These are phyloP conservation scores for Exophiala sp. DNA, from an alignment of 2,329 filamentous ascomycete species.

Conservation along the genomic window DNA sequence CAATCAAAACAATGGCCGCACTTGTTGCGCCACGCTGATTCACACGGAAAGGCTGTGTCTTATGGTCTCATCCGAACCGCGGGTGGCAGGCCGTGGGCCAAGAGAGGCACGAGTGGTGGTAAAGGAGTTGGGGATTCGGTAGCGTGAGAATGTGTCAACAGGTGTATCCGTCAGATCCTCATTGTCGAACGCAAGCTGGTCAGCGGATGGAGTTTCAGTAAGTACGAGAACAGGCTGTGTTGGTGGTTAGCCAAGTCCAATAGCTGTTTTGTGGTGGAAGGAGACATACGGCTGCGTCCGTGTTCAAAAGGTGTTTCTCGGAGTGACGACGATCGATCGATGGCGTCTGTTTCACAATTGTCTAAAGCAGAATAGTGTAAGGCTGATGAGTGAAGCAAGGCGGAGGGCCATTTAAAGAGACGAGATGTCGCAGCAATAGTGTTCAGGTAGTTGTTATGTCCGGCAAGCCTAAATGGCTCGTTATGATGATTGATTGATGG, in stretches of 20 bases:
- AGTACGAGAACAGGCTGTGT: conserved; percentile 5
- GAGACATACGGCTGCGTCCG: neutral
- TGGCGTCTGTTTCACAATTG: neutral
- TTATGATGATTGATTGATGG: neutral
- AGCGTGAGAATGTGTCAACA: neutral
- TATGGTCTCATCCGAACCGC: conserved; percentile 13
- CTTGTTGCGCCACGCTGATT: conserved; percentile 13
- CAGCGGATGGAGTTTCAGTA: neutral
- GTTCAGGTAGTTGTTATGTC: neutral
- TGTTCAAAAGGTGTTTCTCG: neutral
- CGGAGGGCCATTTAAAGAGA: neutral
- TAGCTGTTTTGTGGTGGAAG: neutral
- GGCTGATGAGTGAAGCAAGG: neutral
- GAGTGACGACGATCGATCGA: neutral
- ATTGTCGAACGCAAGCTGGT: conserved; percentile 4
- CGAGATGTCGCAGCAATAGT: neutral
- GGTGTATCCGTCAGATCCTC: conserved; percentile 4
- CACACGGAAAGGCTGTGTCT: conserved; percentile 3
- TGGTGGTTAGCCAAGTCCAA: conserved; percentile 6
- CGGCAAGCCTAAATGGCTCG: neutral
- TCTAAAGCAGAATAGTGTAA: neutral
- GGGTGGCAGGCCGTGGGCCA: neutral
- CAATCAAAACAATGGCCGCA: conserved; percentile 3
- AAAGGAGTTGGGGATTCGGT: neutral
- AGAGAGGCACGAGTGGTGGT: neutral